Evolutionary conservation across 202 grass and related monocot species (phyloP).

Genomic region (Panicum virgatum): DNA sequence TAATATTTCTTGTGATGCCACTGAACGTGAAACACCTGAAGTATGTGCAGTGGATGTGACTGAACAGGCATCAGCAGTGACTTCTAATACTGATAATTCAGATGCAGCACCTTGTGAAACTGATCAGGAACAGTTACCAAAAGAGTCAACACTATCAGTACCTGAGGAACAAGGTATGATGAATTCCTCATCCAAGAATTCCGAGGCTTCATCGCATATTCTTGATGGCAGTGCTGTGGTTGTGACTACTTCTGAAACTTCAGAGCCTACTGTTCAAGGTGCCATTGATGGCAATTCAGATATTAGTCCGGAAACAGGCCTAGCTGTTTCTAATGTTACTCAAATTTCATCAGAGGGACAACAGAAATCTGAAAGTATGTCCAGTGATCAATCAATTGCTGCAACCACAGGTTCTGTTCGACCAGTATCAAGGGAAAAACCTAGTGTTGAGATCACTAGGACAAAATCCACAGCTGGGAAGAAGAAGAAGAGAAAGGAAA

Average conservation of each 20-base stretch:
- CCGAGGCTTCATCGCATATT: slow-evolving; percentile 21
- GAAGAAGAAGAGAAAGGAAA: slow-evolving; percentile 85
- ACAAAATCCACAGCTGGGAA: slow-evolving; percentile 39
- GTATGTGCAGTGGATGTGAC: background rate
- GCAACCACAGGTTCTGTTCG: slow-evolving; percentile 17
- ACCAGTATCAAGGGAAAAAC: slow-evolving; percentile 62
- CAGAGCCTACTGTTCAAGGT: slow-evolving; percentile 38
- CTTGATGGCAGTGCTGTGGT: slow-evolving; percentile 14
- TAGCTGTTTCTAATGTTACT: slow-evolving; percentile 18
- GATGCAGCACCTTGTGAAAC: slow-evolving; percentile 17
- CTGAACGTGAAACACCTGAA: slow-evolving; percentile 25
- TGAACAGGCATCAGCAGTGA: slow-evolving; percentile 23
- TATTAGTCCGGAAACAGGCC: slow-evolving; percentile 29
- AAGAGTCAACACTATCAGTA: slow-evolving; percentile 33
- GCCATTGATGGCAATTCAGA: slow-evolving; percentile 18
- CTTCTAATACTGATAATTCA: slow-evolving; percentile 20
- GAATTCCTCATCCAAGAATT: slow-evolving; percentile 1
- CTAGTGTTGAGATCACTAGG: slow-evolving; percentile 46
- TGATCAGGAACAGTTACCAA: slow-evolving; percentile 24
- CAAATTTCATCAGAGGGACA: slow-evolving; percentile 30
- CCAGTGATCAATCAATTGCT: slow-evolving; percentile 39
- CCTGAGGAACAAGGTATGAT: slow-evolving; percentile 29
- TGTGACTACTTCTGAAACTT: slow-evolving; percentile 25
- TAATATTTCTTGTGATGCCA: slow-evolving; percentile 42
- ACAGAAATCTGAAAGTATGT: slow-evolving; percentile 32